Evolutionary conservation across 1,284 basidiomycete species (phyloP), one percentile per base, ranked within the genome.

Genomic region (Rhodotorula sp.): DNA sequence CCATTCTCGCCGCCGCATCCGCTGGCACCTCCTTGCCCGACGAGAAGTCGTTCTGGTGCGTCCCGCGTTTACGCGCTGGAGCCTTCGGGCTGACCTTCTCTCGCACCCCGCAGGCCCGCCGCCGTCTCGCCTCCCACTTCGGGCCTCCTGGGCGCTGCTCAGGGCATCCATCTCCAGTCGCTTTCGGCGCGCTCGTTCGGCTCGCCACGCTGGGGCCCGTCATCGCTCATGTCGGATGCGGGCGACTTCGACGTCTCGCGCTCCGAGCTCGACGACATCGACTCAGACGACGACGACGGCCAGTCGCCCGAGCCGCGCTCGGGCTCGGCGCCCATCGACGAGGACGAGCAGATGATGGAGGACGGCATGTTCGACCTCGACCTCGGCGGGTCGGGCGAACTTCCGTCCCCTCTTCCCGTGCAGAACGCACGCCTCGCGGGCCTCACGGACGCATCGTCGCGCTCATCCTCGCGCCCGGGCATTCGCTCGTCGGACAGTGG

Each of bases 21-120:
- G 78, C 79, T 56, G 89, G 89, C 17, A 87, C 88, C 8, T 92
- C 92, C 6, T 85, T 98, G 13, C 96, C 96, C 0, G 93, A 93
- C 72, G 94, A 98, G 81, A 92, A 94, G 75, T 90, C 90, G 6
- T 85, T 91, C 62, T 92, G 92, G 91, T 90, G 90, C 2, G 88
- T 87, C 34, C 90, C 41, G 88, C 19, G 70, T 25, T 13, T n/a
- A n/a, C 22, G 12, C n/a, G n/a, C n/a, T n/a, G 7, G 48, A n/a
- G 32, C 17, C 34, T 8, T 2, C 6, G 2, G 8, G 2, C 56
- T 54, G 27, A 37, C 17, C 5, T 2, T 8, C 1, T 32, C 3
- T 25, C 39, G 36, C 6, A 2, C 4, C 9, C 87, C 73, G 94
- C 85, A 78, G 85, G 86, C 86, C 86, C 1, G 83, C 83, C 12